A percentile compares a stretch with the other conserved stretches of the same genome.
Evolutionary conservation across 352 stramenopile species (phyloP).

Genomic region (Pseudoperonospora humuli): DNA sequence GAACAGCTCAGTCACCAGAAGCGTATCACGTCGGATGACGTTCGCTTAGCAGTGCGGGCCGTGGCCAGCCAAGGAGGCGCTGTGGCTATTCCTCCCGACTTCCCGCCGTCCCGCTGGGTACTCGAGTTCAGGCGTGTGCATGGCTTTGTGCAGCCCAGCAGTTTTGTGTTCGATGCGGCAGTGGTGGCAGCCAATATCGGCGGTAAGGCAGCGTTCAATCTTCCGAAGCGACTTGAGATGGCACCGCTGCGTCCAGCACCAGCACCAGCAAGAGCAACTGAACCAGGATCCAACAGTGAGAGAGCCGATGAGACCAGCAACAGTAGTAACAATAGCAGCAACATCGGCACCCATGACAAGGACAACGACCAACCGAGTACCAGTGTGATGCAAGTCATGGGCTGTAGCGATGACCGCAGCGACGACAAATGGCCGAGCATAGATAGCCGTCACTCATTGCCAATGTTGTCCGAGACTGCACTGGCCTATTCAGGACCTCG

Average conservation of each 20-base stretch:
- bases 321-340: neutral
- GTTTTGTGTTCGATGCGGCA: slow-evolving; percentile 8
- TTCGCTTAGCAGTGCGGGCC: slow-evolving; percentile 35
- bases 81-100: slow-evolving; percentile 31
- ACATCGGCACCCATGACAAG: neutral
- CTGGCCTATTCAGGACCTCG: neutral
- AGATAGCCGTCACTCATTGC: neutral
- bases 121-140: slow-evolving; percentile 40
- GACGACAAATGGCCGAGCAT: slow-evolving; percentile 1
- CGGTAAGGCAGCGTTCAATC: slow-evolving; percentile 2
- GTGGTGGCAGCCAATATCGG: neutral
- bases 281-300: neutral
- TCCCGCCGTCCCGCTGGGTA: slow-evolving; percentile 41
- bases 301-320: neutral
- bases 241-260: neutral
- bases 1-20: slow-evolving; percentile 36
- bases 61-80: slow-evolving; percentile 33
- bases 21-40: slow-evolving; percentile 42
- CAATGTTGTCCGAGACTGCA: neutral
- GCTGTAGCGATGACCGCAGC: slow-evolving; percentile 10
- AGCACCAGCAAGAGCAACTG: neutral
- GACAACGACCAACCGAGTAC: neutral
- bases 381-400: neutral
- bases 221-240: slow-evolving; percentile 11
- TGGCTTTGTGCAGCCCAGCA: slow-evolving; percentile 33